Percentiles rank a stretch among this genome's conserved stretches.
Evolutionary conservation across 1,139 yeast species (phyloP).

Genomic region (Torulaspora pretoriensis): DNA sequence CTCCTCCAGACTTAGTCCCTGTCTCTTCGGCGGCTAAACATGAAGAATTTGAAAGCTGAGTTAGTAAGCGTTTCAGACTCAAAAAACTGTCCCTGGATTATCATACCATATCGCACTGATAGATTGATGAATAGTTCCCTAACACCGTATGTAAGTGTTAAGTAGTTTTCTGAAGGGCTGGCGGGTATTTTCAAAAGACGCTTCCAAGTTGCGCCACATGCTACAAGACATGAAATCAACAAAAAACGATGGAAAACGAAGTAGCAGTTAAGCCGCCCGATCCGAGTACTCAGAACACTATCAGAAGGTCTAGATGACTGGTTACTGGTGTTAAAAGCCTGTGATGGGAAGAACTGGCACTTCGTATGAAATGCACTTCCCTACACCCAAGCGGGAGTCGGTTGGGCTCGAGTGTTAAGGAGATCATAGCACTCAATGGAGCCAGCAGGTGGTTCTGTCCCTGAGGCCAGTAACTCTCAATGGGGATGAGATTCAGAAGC

Average conservation of each 20-base stretch:
- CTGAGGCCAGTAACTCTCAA: not conserved
- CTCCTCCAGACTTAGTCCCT: conserved; percentile 38
- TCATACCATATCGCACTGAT: conserved; percentile 1
- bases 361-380: conserved; percentile 1
- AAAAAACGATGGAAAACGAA: not conserved
- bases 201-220: not conserved
- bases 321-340: not conserved
- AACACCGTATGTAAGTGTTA: too few relatives aligned
- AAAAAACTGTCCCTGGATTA: not conserved
- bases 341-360: not conserved
- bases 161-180: too few relatives aligned
- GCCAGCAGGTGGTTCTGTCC: too few relatives aligned
- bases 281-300: not conserved
- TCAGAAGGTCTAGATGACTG: not conserved
- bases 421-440: not conserved
- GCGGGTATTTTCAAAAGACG: not conserved
- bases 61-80: not conserved
- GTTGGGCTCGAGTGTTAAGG: not conserved
- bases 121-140: not conserved
- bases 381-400: conserved; percentile 5
- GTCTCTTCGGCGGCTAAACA: conserved; percentile 28
- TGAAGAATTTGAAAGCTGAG: not conserved
- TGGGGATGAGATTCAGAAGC: conserved; percentile 7
- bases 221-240: not conserved
- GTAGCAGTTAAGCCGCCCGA: not conserved